Percentiles rank a stretch among this genome's conserved stretches.
Evolutionary conservation across 2,329 filamentous ascomycete genomes (phyloP).

Genomic region (Claviceps digitariae): DNA sequence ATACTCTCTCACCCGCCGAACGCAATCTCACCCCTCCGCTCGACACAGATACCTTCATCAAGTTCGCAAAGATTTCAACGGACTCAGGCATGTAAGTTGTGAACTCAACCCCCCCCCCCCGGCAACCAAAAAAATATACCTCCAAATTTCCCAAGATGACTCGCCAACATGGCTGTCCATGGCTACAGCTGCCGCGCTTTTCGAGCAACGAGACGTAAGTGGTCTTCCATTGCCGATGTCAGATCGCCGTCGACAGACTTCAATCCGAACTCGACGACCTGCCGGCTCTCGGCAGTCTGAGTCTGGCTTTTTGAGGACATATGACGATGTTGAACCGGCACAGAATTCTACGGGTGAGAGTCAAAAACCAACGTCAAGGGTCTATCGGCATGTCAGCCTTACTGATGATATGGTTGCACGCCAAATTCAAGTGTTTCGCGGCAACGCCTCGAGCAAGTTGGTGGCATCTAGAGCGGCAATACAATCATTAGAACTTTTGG

Average conservation of each 20-base stretch:
- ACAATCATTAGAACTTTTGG: constrained; percentile 31
- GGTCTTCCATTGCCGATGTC: constrained; percentile 10
- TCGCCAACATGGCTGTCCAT: not conserved
- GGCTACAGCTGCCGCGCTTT: not conserved
- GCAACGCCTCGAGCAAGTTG: constrained; percentile 27
- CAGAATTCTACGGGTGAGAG: not conserved
- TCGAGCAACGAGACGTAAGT: not conserved
- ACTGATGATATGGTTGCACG: constrained; percentile 22
- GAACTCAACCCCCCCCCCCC: not conserved
- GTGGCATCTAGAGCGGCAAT: constrained; percentile 35
- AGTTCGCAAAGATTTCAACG: constrained; percentile 1
- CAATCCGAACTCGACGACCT: constrained; percentile 15
- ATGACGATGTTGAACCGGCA: constrained; percentile 8
- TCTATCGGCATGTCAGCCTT: constrained; percentile 4
- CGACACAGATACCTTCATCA: constrained; percentile 1
- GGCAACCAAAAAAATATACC: too few relatives aligned
- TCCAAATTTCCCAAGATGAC: not conserved
- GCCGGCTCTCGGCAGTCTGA: constrained; percentile 10
- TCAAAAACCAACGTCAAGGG: not conserved
- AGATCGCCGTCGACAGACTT: constrained; percentile 14
- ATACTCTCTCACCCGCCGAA: constrained; percentile 8
- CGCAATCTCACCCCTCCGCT: constrained; percentile 3
- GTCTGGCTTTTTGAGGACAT: constrained; percentile 12
- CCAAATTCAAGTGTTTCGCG: constrained; percentile 32
- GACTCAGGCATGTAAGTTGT: constrained; percentile 3